Base-by-base conservation (phyloP, 495 filamentous ascomycete genomes). In the Coniosporium apollinis region DNA sequence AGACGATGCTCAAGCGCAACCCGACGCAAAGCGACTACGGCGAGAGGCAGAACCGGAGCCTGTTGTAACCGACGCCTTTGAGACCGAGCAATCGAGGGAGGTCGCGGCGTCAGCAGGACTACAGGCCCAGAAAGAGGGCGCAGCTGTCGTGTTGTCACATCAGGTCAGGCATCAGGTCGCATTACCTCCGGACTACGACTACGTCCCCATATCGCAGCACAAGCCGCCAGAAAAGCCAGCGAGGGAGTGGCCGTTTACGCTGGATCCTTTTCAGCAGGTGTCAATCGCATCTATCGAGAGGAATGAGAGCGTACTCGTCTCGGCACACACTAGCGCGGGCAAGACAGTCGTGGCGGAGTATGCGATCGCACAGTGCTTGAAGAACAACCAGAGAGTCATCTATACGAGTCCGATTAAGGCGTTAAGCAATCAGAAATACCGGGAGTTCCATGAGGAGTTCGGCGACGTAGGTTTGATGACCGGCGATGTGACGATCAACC, bases 391-490 rank as follows among this genome's bases (percentile, higher is more conserved):
- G 61, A 73, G 89, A 51, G 89, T 97, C 41, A 96, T 97, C 53
- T 97, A 97, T 61, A 97, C 89, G 1, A 94, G 87, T 66, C 89
- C 89, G 1, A 96, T 97, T 62, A 97, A 97, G 56, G 89, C 89
- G 16, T 64, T 97, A 52, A 94, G 85, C 54, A 97, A 97, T 51
- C 89, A 97, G 54, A 97, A 97, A 47, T 97, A 92, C 55, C 68
- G 89, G 62, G 89, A 97, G 55, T 97, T 97, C 56, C 69, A 71
- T 24, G 84, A 79, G 22, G 85, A 94, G 35, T 97, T 97, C 59
- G 85, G 85, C 26, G 89, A 97, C 55, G 89, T 94, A 37, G 89
- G 89, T 22, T 64, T 97, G 41, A 97, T 97, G 89, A 97, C 89
- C 3, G 89, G 89, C 46, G 89, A 97, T 69, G 91, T 91, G 38